Base-by-base conservation (phyloP, 441 rosid genomes). In the Caryocar brasiliense region DNA sequence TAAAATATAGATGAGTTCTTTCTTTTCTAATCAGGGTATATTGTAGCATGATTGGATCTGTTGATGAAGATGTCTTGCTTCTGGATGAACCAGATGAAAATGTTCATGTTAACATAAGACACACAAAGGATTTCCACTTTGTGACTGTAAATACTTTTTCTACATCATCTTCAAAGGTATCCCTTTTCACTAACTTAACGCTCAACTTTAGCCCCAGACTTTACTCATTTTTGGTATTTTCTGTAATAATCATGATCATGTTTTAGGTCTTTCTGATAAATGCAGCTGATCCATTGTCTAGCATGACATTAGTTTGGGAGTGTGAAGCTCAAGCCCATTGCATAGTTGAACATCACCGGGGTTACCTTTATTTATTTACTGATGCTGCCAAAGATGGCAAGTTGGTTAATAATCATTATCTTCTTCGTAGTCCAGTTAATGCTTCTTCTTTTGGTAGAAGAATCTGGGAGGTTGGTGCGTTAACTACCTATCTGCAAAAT, bases 261-360 rank as follows among this genome's bases (percentile, higher is more conserved):
- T 66, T 75, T 78, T 78, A 92, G 98, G 96, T 92, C 66, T 83
- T 83, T 79, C 81, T 92, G 65, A 82, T 85, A 63, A 81, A 80
- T 81, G 90, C 97, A 75, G 95, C 94, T 58, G 81, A 88, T 57
- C 99, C 95, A 6, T 70, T 77, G 54, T 77, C 94, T 51, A 83
- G 88, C 64, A 63, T 82, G 86, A 73, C 59, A 41, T 77, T 79
- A 67, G 72, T 76, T 51, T 92, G 95, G 95, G 90, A 92, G 66
- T 76, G 87, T 76, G 78, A 83, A 68, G 81, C 77, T 66, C 85
- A 68, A 56, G 80, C 76, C 18, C 99, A 85, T 58, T 88, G 97
- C 66, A 68, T 85, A 47, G 67, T 87, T 40, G 97, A 88, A 79
- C 99, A 92, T 78, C 99, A 83, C 69, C 85, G 71, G 21, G 92